A percentile compares a stretch with the other conserved stretches of the same genome.
Conservation (phyloP, 1,139 yeast genomes). For the Taiozyma sp. region DNA sequence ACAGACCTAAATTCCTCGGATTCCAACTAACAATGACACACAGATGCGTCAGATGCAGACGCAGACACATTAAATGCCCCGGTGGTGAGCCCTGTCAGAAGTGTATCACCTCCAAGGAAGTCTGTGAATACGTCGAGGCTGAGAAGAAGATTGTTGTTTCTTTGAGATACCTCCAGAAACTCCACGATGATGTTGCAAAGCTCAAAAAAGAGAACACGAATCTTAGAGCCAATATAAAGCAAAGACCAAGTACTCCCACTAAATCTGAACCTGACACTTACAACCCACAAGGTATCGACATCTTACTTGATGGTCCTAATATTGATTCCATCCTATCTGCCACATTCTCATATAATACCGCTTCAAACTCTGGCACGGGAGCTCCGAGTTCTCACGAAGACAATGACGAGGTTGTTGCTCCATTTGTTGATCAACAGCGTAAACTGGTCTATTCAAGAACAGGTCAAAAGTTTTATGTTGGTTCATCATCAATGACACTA, state of each 20-base stretch:
- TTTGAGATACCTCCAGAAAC: constrained; percentile 60
- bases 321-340: constrained; percentile 19
- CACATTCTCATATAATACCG: constrained; percentile 21
- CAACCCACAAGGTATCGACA: constrained; percentile 9
- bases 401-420: constrained; percentile 49
- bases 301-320: constrained; percentile 17
- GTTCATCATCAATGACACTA: constrained; percentile 76
- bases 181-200: constrained; percentile 57
- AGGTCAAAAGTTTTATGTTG: constrained; percentile 70
- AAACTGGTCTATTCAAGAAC: constrained; percentile 66
- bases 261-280: background rate
- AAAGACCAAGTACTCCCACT: background rate
- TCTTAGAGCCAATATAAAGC: constrained; percentile 41
- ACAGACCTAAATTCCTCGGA: too few species aligned
- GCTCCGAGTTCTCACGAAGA: background rate
- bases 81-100: constrained; percentile 75
- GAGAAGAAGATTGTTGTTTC: constrained; percentile 76
- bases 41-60: constrained; percentile 63
- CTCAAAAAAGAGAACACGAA: constrained; percentile 49
- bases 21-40: constrained; percentile 3
- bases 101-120: constrained; percentile 51
- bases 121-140: constrained; percentile 73
- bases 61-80: constrained; percentile 74
- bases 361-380: constrained; percentile 6
- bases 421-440: constrained; percentile 65